A percentile compares a stretch with the other conserved stretches of the same genome.
Conservation (phyloP, 352 stramenopile species). For the Phytophthora pisi region DNA sequence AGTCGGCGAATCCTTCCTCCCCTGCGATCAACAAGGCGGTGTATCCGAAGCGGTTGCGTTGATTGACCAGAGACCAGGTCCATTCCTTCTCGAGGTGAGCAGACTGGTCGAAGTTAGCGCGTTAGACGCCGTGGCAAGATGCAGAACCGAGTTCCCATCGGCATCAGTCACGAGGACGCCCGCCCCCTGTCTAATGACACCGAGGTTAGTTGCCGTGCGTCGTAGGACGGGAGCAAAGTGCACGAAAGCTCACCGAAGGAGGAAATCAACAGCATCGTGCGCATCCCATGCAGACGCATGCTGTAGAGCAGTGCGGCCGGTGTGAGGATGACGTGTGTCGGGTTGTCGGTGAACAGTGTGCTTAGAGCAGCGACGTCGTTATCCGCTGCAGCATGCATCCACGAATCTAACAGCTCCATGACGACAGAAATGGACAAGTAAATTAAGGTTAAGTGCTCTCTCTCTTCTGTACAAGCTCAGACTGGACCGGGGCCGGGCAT, state of each 20-base stretch:
- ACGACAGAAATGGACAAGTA: slow-evolving; percentile 10
- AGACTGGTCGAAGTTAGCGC: slow-evolving; percentile 18
- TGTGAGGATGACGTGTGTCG: slow-evolving; percentile 20
- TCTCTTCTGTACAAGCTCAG: neutral
- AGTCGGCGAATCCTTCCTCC: slow-evolving; percentile 28
- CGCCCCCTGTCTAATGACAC: slow-evolving; percentile 16
- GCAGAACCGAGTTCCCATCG: slow-evolving; percentile 30
- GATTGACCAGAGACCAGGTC: slow-evolving; percentile 18
- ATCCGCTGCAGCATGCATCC: slow-evolving; percentile 22
- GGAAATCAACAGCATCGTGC: slow-evolving; percentile 15
- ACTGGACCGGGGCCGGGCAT: neutral
- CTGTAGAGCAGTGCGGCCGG: slow-evolving; percentile 26
- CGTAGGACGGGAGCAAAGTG: neutral
- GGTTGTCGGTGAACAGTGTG: slow-evolving; percentile 3
- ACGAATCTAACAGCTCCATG: slow-evolving; percentile 23
- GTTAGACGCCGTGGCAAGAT: slow-evolving; percentile 28
- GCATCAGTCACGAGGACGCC: slow-evolving; percentile 21
- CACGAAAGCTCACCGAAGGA: slow-evolving; percentile 17
- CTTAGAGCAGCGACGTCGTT: slow-evolving; percentile 13
- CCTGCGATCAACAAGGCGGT: slow-evolving; percentile 30
- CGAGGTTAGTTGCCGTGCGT: neutral
- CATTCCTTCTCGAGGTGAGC: slow-evolving; percentile 16
- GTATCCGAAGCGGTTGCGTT: slow-evolving; percentile 34
- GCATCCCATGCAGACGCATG: slow-evolving; percentile 27
- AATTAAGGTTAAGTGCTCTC: slow-evolving; percentile 12